Base-by-base conservation (phyloP, 2,329 filamentous ascomycete genomes). In the Pyrenophora seminiperda region DNA sequence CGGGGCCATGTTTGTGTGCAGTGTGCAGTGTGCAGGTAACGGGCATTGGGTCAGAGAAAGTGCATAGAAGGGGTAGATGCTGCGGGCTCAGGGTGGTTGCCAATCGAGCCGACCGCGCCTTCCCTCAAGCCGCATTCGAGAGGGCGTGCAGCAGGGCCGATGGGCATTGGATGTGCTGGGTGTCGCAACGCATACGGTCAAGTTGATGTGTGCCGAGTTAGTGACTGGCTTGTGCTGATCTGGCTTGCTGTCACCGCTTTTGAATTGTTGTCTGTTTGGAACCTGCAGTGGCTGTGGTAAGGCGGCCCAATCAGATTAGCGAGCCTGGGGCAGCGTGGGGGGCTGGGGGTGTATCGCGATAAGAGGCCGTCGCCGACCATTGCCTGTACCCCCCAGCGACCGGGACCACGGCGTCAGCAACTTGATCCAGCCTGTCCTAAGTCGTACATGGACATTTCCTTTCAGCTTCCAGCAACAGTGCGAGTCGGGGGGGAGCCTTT, bases 291-390 rank as follows among this genome's bases (percentile, higher is more conserved):
- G 30, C 47, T 43, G 54, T 44, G 44, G 40, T 30, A 29, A 27
- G 36, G 32, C 19, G 30, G 38, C 31, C 62, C 57, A 65, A 64
- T 61, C 47, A 62, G 34, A 38, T 45, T 38, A 19, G 37, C 34
- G 34, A 29, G 36, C 14, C 31, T 37, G 22, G 46, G 37, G 27
- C 34, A 32, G 54, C 62, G 62, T 65, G 62, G 62, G 61, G 61
- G 29, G 54, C 62, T 61, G 64, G 62, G 62, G 61, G 61, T 60
- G 49, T 46, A 51, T 58, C 58, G 58, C 57, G 62, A 65, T 65
- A 65, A 65, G 62, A 47, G 50, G 43, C 39, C 17, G 37, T 19
- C 24, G 36, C 41, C 44, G 40, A 41, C 41, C 14, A 13, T n/a
- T 42, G 5, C 11, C 19, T 10, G 5, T n/a, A n/a, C 22, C 22